Evolutionary conservation across 345 rosid genomes (phyloP).

Genomic region (Arabis alpina): DNA sequence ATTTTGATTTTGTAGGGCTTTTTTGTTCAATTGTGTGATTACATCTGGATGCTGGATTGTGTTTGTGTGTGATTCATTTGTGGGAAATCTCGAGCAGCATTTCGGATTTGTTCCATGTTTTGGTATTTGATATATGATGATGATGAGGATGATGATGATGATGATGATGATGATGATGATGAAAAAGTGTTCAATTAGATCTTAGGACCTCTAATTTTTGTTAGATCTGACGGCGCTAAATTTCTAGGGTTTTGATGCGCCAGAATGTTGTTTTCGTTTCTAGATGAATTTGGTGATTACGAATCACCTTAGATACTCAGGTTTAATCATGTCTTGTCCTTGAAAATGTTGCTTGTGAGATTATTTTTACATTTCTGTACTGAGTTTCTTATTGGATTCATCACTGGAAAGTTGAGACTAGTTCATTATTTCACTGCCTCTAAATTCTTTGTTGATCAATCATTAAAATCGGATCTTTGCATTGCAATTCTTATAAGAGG

Average conservation of each 20-base stretch:
- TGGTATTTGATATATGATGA: conserved; percentile 4
- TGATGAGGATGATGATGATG: neutral
- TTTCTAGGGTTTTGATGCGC: conserved; percentile 28
- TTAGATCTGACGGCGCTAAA: conserved; percentile 33
- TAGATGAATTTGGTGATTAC: neutral
- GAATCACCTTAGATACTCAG: neutral
- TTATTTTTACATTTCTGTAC: neutral
- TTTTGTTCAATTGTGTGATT: neutral
- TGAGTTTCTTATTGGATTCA: conserved; percentile 1
- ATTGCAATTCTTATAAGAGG: neutral
- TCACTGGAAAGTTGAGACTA: conserved; percentile 1
- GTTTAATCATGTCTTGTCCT: neutral
- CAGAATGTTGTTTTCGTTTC: neutral
- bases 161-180: neutral
- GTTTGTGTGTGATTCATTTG: conserved; percentile 16
- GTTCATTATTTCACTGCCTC: neutral
- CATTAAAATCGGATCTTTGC: neutral
- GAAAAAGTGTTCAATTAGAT: conserved; percentile 25
- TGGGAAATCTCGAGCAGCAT: conserved; percentile 8
- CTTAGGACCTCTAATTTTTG: conserved; percentile 17
- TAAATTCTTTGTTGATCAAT: conserved; percentile 1
- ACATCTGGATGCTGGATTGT: conserved; percentile 28
- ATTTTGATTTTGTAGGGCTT: conserved; percentile 10
- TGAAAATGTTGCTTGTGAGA: conserved; percentile 31
- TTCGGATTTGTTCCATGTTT: conserved; percentile 20